Conservation (phyloP, 1,284 basidiomycete genomes). For the Cutaneotrichosporon spelunceum region DNA sequence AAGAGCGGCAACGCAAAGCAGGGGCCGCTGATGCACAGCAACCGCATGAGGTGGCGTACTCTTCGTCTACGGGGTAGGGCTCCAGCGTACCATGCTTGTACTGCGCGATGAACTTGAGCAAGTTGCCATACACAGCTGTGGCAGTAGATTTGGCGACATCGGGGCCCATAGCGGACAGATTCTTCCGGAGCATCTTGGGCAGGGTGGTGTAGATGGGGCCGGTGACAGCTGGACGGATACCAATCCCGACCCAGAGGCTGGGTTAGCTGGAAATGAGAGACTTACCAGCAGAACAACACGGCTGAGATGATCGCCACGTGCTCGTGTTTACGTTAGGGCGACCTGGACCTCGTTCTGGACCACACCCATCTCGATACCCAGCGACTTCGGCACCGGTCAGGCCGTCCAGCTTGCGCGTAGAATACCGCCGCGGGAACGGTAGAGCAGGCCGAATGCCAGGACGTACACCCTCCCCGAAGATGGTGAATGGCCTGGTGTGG, state of each 20-base stretch:
- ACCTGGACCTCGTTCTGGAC: constrained; percentile 49
- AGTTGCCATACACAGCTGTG: constrained; percentile 34
- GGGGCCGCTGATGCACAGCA: constrained; percentile 37
- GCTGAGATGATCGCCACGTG: constrained; percentile 45
- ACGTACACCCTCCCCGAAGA: constrained; percentile 39
- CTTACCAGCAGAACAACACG: constrained; percentile 40
- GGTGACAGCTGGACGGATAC: constrained; percentile 46
- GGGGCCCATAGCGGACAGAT: constrained; percentile 32
- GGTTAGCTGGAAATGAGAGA: background rate
- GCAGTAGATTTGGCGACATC: constrained; percentile 8
- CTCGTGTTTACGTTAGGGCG: constrained; percentile 45
- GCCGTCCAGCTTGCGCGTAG: constrained; percentile 26
- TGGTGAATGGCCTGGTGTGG: constrained; percentile 50
- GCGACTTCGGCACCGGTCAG: constrained; percentile 48
- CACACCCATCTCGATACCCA: constrained; percentile 39
- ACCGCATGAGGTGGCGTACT: constrained; percentile 36
- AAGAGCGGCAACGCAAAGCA: constrained; percentile 28
- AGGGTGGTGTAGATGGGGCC: constrained; percentile 49
- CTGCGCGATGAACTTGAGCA: constrained; percentile 34
- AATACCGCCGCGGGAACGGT: constrained; percentile 48
- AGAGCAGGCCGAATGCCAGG: constrained; percentile 49
- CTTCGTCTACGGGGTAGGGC: constrained; percentile 34
- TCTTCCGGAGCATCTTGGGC: constrained; percentile 16
- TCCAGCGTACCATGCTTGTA: constrained; percentile 45
- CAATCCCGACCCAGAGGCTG: constrained; percentile 38